phyloP scores from a whole-genome alignment of 2,329 filamentous ascomycete genomes.

The Beauveria scarabaeidicola region DNA sequence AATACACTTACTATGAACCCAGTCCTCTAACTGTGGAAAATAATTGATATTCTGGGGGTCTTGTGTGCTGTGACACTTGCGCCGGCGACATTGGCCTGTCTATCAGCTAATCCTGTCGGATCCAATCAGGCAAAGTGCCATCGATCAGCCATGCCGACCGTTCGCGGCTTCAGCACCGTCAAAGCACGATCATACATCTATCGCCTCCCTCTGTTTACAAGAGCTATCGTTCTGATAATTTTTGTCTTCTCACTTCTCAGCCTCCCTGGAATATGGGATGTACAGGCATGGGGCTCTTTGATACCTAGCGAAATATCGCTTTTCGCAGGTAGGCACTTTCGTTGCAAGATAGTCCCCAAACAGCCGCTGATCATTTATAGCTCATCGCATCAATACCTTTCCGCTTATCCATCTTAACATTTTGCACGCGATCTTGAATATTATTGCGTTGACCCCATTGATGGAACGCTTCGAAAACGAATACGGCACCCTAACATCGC shows the following conservation, averaged over 20 bases:
- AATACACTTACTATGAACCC: background rate
- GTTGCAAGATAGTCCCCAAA: background rate
- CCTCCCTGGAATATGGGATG: constrained; percentile 60
- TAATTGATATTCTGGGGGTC: background rate
- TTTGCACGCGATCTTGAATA: constrained; percentile 72
- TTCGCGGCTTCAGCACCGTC: constrained; percentile 53
- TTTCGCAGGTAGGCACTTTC: constrained; percentile 51
- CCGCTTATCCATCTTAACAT: constrained; percentile 77
- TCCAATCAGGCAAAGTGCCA: background rate
- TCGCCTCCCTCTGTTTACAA: constrained; percentile 81
- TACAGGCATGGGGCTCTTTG: constrained; percentile 70
- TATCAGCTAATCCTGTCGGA: background rate
- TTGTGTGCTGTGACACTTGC: background rate
- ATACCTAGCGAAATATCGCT: constrained; percentile 69
- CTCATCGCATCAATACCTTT: constrained; percentile 89
- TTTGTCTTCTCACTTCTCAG: constrained; percentile 54
- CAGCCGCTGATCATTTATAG: constrained; percentile 35
- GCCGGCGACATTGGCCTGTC: background rate
- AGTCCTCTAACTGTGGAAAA: background rate
- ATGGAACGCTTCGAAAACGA: constrained; percentile 90
- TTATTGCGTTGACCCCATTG: constrained; percentile 73
- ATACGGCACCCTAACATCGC: constrained; percentile 80
- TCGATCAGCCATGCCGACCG: constrained; percentile 23
- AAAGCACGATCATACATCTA: constrained; percentile 74
- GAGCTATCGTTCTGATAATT: constrained; percentile 58